Percentiles rank a stretch among this genome's conserved stretches.
Evolutionary conservation across 2,329 filamentous ascomycete species (phyloP).

Genomic region (Pseudogymnoascus sp.): DNA sequence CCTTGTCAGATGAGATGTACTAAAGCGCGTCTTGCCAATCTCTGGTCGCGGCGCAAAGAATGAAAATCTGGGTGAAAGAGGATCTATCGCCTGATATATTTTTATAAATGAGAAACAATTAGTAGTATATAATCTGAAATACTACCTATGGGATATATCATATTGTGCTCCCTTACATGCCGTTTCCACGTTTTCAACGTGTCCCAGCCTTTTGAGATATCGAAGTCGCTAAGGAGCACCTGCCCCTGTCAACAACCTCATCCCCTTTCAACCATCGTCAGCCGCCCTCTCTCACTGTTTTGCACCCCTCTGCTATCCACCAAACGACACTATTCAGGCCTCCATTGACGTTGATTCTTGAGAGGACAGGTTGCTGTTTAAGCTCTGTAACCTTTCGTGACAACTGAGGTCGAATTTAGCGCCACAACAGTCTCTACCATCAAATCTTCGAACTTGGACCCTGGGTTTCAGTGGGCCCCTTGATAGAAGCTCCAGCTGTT

Average conservation of each 20-base stretch:
- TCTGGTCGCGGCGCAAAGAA: neutral
- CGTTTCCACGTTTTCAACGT: neutral
- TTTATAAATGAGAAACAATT: neutral
- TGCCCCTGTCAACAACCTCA: constrained; percentile 8
- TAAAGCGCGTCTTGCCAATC: neutral
- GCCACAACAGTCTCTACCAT: constrained; percentile 3
- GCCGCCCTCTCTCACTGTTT: neutral
- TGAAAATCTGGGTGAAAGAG: neutral
- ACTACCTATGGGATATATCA: neutral
- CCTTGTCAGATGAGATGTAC: neutral
- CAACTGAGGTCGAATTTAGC: neutral
- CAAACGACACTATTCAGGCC: neutral
- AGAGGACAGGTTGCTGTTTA: neutral
- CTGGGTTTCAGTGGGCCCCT: constrained; percentile 6
- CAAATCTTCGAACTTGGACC: constrained; percentile 1
- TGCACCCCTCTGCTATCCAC: neutral
- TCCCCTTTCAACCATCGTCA: constrained; percentile 3
- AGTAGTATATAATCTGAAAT: neutral
- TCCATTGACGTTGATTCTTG: neutral
- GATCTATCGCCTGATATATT: neutral
- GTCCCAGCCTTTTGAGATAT: constrained; percentile 6
- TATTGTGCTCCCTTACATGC: neutral
- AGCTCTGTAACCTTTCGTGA: neutral
- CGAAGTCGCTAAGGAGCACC: constrained; percentile 1
- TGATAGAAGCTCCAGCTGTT: constrained; percentile 2